Evolutionary conservation across 2,329 filamentous ascomycete genomes (phyloP).

Genomic region (Amphichorda felina): DNA sequence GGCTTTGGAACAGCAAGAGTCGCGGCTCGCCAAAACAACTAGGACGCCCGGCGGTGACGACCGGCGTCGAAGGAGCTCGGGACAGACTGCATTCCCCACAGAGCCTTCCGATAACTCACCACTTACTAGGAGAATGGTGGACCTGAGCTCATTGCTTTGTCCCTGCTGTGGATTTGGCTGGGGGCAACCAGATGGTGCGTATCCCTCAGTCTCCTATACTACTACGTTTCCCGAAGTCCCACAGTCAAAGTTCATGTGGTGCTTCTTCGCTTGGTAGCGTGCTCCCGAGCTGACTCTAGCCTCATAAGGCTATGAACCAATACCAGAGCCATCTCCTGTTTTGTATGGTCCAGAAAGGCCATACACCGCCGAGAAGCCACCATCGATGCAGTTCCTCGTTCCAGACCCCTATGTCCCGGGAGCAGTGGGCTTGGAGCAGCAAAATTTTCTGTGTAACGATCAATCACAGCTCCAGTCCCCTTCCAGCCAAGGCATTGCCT

Average conservation of each 20-base stretch:
- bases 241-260: neutral
- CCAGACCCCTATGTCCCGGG: neutral
- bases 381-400: slow-evolving; percentile 5
- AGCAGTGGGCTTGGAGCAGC: neutral
- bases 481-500: neutral
- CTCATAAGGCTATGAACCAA: slow-evolving; percentile 21
- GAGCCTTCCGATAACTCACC: slow-evolving; percentile 7
- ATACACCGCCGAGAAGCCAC: slow-evolving; percentile 16
- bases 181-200: slow-evolving; percentile 18
- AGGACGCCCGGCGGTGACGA: no score
- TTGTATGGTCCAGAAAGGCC: slow-evolving; percentile 16
- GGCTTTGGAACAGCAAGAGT: no score
- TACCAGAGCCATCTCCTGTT: slow-evolving; percentile 12
- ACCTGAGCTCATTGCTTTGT: slow-evolving; percentile 15
- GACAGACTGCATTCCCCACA: no score
- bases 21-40: no score
- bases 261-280: neutral
- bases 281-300: slow-evolving; percentile 1
- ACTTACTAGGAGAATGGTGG: slow-evolving; percentile 15
- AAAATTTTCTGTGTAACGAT: neutral
- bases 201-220: no score
- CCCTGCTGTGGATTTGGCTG: slow-evolving; percentile 17
- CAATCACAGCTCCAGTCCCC: neutral
- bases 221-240: neutral
- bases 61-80: no score